Conservation (phyloP, 495 filamentous ascomycete species). For the Lasiosphaeria ovina region DNA sequence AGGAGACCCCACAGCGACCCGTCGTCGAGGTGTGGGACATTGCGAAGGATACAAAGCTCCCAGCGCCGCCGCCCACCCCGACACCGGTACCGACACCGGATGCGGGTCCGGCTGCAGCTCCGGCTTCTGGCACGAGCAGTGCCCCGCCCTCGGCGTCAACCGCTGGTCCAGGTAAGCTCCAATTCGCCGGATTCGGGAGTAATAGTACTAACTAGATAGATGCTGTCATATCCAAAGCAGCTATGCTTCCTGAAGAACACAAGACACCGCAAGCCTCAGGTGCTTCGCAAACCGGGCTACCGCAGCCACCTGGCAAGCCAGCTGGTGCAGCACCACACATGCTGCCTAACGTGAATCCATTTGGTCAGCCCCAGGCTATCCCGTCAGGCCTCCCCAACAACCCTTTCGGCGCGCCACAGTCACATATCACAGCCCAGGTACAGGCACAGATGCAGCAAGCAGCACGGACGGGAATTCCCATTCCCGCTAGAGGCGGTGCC, state of each 20-base stretch:
- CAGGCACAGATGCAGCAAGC: conserved; percentile 14
- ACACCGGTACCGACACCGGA: conserved; percentile 30
- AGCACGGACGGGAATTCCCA: conserved; percentile 11
- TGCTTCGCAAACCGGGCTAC: no score
- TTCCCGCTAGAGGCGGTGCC: conserved; percentile 15
- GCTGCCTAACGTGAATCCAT: conserved; percentile 13
- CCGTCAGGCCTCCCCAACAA: conserved; percentile 12
- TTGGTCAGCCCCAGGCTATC: conserved; percentile 3
- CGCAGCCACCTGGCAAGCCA: no score
- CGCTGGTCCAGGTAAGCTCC: not conserved
- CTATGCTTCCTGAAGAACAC: no score
- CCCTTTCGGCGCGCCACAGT: conserved; percentile 23
- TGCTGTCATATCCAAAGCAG: conserved; percentile 4
- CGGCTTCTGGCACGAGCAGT: not conserved
- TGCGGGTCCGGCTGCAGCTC: conserved; percentile 27
- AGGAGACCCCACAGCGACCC: conserved; percentile 76
- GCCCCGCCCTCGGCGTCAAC: not conserved
- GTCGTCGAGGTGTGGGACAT: conserved; percentile 83
- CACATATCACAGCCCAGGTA: conserved; percentile 15
- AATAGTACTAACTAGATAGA: conserved; percentile 24
- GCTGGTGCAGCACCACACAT: not conserved
- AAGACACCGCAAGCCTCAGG: no score
- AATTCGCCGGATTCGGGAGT: not conserved
- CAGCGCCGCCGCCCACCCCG: conserved; percentile 41
- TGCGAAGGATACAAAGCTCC: conserved; percentile 67